phyloP scores from a whole-genome alignment of 352 stramenopile genomes.

The Saprolegnia parasitica region DNA sequence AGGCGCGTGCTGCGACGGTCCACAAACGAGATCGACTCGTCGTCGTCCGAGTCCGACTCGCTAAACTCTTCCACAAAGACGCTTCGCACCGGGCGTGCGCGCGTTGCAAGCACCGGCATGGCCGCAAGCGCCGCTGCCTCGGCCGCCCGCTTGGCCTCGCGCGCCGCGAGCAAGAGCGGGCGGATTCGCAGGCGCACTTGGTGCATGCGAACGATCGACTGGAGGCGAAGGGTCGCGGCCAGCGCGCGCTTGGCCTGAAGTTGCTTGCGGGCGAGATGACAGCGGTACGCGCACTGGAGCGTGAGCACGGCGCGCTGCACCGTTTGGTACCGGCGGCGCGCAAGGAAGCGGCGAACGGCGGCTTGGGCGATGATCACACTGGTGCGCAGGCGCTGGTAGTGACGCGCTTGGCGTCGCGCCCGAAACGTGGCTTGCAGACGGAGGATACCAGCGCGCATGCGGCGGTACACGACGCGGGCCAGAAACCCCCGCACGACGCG shows the following conservation, averaged over 20 bases:
- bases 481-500: conserved; percentile 62
- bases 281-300: not conserved
- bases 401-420: not conserved
- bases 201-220: not conserved
- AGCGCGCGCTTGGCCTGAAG: not conserved
- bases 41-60: conserved; percentile 3
- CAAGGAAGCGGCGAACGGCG: not conserved
- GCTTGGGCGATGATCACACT: conserved; percentile 7
- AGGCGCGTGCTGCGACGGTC: conserved; percentile 1
- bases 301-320: conserved; percentile 8
- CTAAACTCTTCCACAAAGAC: conserved; percentile 16
- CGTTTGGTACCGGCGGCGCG: not conserved
- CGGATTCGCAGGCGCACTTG: not conserved
- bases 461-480: conserved; percentile 35
- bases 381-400: not conserved
- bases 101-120: not conserved
- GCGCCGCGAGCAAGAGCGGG: not conserved
- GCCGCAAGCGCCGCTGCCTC: not conserved
- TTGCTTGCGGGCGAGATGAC: not conserved
- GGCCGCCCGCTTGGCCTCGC: not conserved
- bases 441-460: not conserved
- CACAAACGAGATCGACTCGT: not conserved
- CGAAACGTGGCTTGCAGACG: conserved; percentile 18
- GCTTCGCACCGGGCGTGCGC: not conserved
- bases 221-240: not conserved